These are phyloP conservation scores for Diutina rugosa DNA, from an alignment of 1,139 yeast genomes.

Conservation along the genomic window DNA sequence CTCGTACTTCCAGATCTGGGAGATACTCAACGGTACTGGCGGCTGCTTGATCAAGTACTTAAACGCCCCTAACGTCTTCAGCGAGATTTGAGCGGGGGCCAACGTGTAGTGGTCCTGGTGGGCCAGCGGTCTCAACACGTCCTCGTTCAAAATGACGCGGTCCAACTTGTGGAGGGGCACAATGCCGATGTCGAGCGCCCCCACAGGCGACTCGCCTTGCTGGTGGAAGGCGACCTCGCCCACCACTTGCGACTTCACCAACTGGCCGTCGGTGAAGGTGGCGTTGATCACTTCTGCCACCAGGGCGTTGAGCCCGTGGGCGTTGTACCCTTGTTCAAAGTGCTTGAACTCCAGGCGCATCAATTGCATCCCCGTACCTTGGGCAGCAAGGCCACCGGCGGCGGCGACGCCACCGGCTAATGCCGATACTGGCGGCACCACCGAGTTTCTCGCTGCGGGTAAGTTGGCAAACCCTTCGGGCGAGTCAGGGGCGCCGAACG, in stretches of 20 bases:
- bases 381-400: conserved; percentile 4
- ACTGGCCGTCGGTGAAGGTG: conserved; percentile 50
- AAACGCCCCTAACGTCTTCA: conserved; percentile 61
- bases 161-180: conserved; percentile 16
- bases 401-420: not conserved
- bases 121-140: conserved; percentile 19
- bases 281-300: conserved; percentile 77
- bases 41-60: conserved; percentile 42
- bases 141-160: conserved; percentile 28
- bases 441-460: not conserved
- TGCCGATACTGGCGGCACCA: not conserved
- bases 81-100: conserved; percentile 24
- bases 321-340: conserved; percentile 10
- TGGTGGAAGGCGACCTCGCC: conserved; percentile 77
- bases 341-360: conserved; percentile 34
- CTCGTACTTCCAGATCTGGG: conserved; percentile 86
- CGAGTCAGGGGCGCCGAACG: not conserved
- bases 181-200: conserved; percentile 13
- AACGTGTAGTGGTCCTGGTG: conserved; percentile 16
- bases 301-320: conserved; percentile 53
- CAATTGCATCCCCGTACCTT: conserved; percentile 20
- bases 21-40: conserved; percentile 55
- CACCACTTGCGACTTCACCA: conserved; percentile 44
- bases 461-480: not conserved
- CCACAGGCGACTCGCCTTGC: conserved; percentile 10